These are phyloP conservation scores for Pyrus pyrifolia DNA, from an alignment of 306 rosid species.

Conservation along the genomic window DNA sequence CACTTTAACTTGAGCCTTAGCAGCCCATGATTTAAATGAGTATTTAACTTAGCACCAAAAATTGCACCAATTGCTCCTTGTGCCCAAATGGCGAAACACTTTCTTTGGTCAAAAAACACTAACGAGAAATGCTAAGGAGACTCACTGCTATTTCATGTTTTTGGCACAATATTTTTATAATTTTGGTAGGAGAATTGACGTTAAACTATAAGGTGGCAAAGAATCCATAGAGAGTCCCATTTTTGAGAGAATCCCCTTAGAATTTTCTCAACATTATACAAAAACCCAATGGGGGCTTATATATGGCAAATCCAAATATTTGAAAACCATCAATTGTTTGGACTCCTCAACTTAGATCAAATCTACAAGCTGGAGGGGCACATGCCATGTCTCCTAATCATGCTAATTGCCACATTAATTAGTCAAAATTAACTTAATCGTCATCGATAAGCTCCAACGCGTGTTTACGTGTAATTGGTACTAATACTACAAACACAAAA, in stretches of 20 bases:
- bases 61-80: background rate
- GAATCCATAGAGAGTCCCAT: rapidly evolving
- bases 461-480: too few relatives aligned
- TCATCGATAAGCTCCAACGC: background rate
- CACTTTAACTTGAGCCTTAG: background rate
- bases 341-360: background rate
- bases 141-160: too few relatives aligned
- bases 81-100: background rate
- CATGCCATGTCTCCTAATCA: background rate
- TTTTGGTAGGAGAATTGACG: too few relatives aligned
- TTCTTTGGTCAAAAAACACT: background rate
- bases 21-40: background rate
- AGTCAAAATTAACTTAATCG: background rate
- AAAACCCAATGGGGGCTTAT: background rate
- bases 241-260: rapidly evolving
- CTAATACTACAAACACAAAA: background rate
- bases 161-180: too few relatives aligned
- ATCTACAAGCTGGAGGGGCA: background rate
- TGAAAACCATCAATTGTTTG: background rate
- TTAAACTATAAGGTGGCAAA: rapidly evolving
- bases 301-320: background rate
- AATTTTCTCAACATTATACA: background rate
- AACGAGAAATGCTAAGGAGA: too few relatives aligned
- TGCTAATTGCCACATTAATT: background rate
- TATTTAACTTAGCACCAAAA: background rate